Conservation (phyloP, 306 rosid species). For the Fagus crenata region DNA sequence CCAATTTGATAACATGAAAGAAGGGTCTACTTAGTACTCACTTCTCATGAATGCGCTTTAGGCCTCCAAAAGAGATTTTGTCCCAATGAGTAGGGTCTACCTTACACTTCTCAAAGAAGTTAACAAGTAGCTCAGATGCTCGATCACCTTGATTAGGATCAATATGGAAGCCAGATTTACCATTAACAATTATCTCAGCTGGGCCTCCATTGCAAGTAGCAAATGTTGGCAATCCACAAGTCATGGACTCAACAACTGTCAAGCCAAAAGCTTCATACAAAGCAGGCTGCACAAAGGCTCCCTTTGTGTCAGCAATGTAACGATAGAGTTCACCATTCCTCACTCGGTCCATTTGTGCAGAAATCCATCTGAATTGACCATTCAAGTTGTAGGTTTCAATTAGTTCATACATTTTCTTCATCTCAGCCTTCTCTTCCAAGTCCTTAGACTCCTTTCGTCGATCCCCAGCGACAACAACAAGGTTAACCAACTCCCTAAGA, state of each 20-base stretch:
- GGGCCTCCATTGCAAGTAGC: conserved; percentile 98
- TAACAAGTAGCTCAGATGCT: conserved; percentile 80
- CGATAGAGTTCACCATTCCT: conserved; percentile 96
- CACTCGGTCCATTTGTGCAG: conserved; percentile 94
- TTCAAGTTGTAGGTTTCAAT: conserved; percentile 85
- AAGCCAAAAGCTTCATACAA: conserved; percentile 92
- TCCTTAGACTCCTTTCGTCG: conserved; percentile 96
- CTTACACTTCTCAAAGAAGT: conserved; percentile 78
- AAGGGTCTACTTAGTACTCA: conserved; percentile 31
- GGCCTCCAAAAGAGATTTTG: conserved; percentile 70
- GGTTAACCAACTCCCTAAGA: conserved; percentile 89
- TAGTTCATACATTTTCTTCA: conserved; percentile 79
- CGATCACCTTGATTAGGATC: conserved; percentile 94
- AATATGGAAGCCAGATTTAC: conserved; percentile 89
- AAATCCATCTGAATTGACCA: conserved; percentile 96
- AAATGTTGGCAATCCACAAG: conserved; percentile 93
- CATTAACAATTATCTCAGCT: conserved; percentile 89
- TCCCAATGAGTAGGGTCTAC: conserved; percentile 86
- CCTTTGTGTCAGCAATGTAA: conserved; percentile 72
- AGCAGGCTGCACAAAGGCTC: conserved; percentile 99
- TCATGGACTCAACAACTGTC: conserved; percentile 98
- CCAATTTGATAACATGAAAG: not conserved
- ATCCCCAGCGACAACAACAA: conserved; percentile 93
- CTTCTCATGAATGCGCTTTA: conserved; percentile 85
- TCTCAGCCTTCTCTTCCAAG: conserved; percentile 87